Evolutionary conservation across 306 rosid genomes (phyloP), one percentile per base, ranked within the genome.

Genomic region (Trichosanthes truncata): DNA sequence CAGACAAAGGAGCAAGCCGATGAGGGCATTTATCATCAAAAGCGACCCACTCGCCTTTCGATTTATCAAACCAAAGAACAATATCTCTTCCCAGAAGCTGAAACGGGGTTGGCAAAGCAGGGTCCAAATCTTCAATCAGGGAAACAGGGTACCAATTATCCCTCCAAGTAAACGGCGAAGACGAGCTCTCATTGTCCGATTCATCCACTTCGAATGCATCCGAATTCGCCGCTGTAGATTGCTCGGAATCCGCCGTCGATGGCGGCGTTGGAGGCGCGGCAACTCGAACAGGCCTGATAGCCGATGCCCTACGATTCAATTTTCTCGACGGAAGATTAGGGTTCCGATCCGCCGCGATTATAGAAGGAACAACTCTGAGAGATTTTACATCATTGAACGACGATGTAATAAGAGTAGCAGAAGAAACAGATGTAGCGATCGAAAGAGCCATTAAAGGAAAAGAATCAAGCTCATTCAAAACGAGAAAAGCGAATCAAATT

Each of bases 121-220:
- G 88, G 82, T 92, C 88, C 82, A 94, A 86, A 87, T 94, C 98
- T 84, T 95, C 98, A 23, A 91, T 85, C 74, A 95, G 74, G 15
- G 97, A 95, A 88, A 92, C 92, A 4, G 98, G 98, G 89, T 95
- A 95, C 98, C 98, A 95, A n/a, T 95, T 97, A 89, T 90, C 98
- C 79, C 92, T 92, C 98, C 98, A 95, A 17, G 87, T 76, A 80
- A 95, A 95, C 74, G 91, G 90, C 0, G 91, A 81, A 25, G 86
- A 67, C 9, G 94, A 91, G 80, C 83, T 87, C 65, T 87, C 97
- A 3, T 86, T 87, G 1, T 79, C 81, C 3, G 72, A 31, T 21
- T 86, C 93, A 43, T 84, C 90, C 31, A 85, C 90, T 53, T 76
- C 84, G 71, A 82, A 88, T 12, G 71, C 78, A 57, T 84, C 88